Evolutionary conservation across 2,329 filamentous ascomycete genomes (phyloP).

Genomic region (Penicillium polonicum): DNA sequence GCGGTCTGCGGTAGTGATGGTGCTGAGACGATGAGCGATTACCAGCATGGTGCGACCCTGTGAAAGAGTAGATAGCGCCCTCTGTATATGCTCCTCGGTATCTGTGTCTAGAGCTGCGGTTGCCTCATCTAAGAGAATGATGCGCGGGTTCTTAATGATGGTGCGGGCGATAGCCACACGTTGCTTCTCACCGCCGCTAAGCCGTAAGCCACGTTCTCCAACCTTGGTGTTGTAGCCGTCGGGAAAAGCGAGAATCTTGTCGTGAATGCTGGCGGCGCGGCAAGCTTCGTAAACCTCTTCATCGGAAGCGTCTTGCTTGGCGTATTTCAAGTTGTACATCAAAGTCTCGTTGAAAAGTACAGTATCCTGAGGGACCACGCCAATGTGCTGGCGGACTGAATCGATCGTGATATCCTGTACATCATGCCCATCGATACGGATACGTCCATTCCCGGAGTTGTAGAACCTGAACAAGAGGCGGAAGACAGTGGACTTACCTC

Average conservation of each 20-base stretch:
- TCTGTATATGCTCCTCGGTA: slow-evolving; percentile 90
- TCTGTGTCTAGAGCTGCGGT: slow-evolving; percentile 89
- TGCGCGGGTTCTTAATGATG: slow-evolving; percentile 85
- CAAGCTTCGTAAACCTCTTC: slow-evolving; percentile 81
- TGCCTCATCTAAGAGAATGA: slow-evolving; percentile 91
- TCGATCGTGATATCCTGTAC: slow-evolving; percentile 88
- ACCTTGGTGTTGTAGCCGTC: slow-evolving; percentile 88
- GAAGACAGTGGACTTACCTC: slow-evolving; percentile 96
- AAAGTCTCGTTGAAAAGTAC: slow-evolving; percentile 91
- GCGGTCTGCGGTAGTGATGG: slow-evolving; percentile 81
- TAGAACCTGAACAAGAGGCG: slow-evolving; percentile 96
- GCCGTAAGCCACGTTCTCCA: slow-evolving; percentile 79
- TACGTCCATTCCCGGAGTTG: slow-evolving; percentile 75
- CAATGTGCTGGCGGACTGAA: slow-evolving; percentile 86
- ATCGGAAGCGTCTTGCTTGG: slow-evolving; percentile 75
- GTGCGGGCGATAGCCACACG: slow-evolving; percentile 90
- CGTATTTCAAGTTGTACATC: slow-evolving; percentile 93
- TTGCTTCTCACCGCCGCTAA: slow-evolving; percentile 91
- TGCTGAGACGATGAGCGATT: slow-evolving; percentile 86
- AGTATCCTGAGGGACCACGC: slow-evolving; percentile 95
- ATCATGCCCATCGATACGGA: slow-evolving; percentile 79
- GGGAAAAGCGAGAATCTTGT: slow-evolving; percentile 85
- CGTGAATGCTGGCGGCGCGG: slow-evolving; percentile 83
- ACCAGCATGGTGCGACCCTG: slow-evolving; percentile 88
- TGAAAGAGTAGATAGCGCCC: slow-evolving; percentile 76